Conservation (phyloP, 2,329 filamentous ascomycete genomes). For the Drechslerella coelobrocha region DNA sequence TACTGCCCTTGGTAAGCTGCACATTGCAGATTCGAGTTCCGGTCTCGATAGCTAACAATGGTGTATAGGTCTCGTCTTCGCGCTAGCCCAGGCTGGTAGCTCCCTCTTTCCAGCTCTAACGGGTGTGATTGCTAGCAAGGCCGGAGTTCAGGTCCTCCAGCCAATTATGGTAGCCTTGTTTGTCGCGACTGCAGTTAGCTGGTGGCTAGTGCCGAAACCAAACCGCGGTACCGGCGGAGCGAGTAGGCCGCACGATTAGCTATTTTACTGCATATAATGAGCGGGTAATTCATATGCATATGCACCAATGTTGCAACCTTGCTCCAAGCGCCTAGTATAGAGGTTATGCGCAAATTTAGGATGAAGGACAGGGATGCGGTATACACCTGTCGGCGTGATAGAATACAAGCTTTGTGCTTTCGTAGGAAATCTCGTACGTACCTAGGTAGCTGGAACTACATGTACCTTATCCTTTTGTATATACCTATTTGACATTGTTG, state of each 20-base stretch:
- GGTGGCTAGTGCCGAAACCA: slow-evolving; percentile 40
- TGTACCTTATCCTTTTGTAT: too few relatives aligned
- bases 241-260: slow-evolving; percentile 1
- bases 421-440: too few relatives aligned
- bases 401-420: too few relatives aligned
- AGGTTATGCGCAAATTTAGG: too few relatives aligned
- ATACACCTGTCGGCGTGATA: too few relatives aligned
- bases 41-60: not conserved
- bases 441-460: not conserved
- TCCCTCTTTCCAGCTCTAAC: slow-evolving; percentile 66
- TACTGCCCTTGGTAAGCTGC: slow-evolving; percentile 35
- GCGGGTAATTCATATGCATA: too few relatives aligned
- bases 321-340: too few relatives aligned
- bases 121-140: slow-evolving; percentile 61
- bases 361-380: not conserved
- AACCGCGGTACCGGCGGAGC: slow-evolving; percentile 4
- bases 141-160: slow-evolving; percentile 39
- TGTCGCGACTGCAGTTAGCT: slow-evolving; percentile 33
- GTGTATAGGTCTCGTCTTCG: slow-evolving; percentile 63
- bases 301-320: too few relatives aligned
- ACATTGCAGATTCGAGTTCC: not conserved
- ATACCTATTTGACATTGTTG: slow-evolving; percentile 19
- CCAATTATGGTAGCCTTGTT: slow-evolving; percentile 31
- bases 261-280: too few relatives aligned
- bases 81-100: slow-evolving; percentile 66